A percentile compares a stretch with the other conserved stretches of the same genome.
These are phyloP conservation scores for Prunus mira DNA, from an alignment of 306 rosid genomes.

Conservation along the genomic window DNA sequence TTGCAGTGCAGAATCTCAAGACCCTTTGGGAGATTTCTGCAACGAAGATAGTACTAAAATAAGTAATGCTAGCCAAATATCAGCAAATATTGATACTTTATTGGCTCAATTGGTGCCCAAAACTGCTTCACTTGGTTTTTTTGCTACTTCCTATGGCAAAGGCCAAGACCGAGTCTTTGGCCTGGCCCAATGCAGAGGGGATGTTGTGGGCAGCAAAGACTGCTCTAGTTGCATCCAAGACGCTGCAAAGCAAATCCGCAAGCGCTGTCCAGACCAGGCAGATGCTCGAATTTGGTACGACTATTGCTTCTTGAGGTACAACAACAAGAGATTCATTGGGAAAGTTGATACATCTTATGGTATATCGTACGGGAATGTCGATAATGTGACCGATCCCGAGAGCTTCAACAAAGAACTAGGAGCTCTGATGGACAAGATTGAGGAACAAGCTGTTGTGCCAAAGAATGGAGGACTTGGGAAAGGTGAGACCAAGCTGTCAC, in stretches of 20 bases:
- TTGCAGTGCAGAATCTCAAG: constrained; percentile 38
- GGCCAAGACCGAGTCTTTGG: constrained; percentile 47
- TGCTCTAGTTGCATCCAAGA: constrained; percentile 55
- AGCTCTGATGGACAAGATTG: constrained; percentile 33
- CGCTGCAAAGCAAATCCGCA: constrained; percentile 47
- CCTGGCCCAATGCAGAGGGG: constrained; percentile 65
- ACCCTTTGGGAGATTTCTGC: constrained; percentile 51
- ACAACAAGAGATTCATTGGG: constrained; percentile 39
- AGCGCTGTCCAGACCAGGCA: constrained; percentile 44
- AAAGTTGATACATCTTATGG: constrained; percentile 55
- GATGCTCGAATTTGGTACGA: constrained; percentile 71
- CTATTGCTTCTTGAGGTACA: constrained; percentile 52
- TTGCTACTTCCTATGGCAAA: constrained; percentile 35
- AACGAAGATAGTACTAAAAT: constrained; percentile 33
- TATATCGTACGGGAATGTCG: constrained; percentile 42
- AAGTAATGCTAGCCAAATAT: constrained; percentile 31
- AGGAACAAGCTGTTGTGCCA: constrained; percentile 34
- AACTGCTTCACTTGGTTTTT: constrained; percentile 44
- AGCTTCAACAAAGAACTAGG: constrained; percentile 46
- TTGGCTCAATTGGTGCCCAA: constrained; percentile 40
- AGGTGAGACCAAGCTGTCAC: constrained; percentile 40
- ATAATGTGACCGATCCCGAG: constrained; percentile 52
- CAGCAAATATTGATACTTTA: constrained; percentile 42
- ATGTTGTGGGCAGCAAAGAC: constrained; percentile 50
- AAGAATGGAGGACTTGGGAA: constrained; percentile 55